phyloP scores from a whole-genome alignment of 2,329 filamentous ascomycete genomes.

The Fusarium proliferatum region DNA sequence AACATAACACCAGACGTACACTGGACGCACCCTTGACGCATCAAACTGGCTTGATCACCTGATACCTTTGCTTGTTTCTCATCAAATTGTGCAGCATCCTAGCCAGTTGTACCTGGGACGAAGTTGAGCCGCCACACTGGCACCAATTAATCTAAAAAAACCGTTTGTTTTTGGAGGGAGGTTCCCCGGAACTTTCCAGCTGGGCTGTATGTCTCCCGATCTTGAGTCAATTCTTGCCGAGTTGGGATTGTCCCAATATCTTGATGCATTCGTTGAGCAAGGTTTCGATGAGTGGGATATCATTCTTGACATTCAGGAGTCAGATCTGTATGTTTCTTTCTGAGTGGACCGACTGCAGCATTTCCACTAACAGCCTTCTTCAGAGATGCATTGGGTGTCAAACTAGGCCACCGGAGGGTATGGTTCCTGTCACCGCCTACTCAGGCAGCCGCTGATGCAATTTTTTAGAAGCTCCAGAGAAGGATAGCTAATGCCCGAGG shows the following conservation, averaged over 20 bases:
- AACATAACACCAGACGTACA: neutral
- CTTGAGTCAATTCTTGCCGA: constrained; percentile 75
- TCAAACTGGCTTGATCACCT: neutral
- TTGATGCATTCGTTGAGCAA: constrained; percentile 77
- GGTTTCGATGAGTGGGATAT: constrained; percentile 89
- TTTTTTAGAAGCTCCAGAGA: constrained; percentile 78
- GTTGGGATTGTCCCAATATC: constrained; percentile 82
- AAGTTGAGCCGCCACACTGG: constrained; percentile 29
- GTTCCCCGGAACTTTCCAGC: constrained; percentile 29
- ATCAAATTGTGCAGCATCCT: neutral
- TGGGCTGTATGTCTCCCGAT: constrained; percentile 62
- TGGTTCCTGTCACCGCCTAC: constrained; percentile 44
- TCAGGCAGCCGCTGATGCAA: constrained; percentile 4
- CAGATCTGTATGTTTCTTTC: constrained; percentile 73
- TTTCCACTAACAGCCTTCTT: constrained; percentile 33
- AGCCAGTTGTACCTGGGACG: constrained; percentile 4
- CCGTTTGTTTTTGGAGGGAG: constrained; percentile 7
- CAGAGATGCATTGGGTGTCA: constrained; percentile 79
- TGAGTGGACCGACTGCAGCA: neutral
- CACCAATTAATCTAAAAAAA: constrained; percentile 29
- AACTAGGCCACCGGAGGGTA: constrained; percentile 84
- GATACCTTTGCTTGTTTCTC: neutral
- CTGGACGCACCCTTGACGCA: neutral
- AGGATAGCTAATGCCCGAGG: constrained; percentile 81
- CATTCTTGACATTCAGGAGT: constrained; percentile 85